These are phyloP conservation scores for Hyaloperonospora brassicae DNA, from an alignment of 352 stramenopile genomes.

Conservation along the genomic window DNA sequence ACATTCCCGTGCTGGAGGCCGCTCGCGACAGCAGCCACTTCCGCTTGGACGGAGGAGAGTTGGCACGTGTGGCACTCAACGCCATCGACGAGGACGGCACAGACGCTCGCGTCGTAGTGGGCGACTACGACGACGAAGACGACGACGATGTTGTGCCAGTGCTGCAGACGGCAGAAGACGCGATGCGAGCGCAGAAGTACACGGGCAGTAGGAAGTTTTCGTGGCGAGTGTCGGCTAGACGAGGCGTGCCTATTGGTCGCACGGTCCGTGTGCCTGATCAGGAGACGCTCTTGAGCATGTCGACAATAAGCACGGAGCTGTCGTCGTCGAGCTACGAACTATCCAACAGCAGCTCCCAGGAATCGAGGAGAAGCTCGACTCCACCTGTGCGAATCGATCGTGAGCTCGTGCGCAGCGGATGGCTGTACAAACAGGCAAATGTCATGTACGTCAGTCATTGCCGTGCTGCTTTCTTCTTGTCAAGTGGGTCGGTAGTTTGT, in stretches of 20 bases:
- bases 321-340: conserved; percentile 25
- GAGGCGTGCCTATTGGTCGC: conserved; percentile 17
- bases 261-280: conserved; percentile 33
- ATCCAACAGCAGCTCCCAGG: conserved; percentile 33
- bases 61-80: conserved; percentile 21
- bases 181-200: conserved; percentile 24
- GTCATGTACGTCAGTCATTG: conserved; percentile 47
- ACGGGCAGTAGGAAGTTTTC: conserved; percentile 46
- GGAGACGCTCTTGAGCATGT: conserved; percentile 47
- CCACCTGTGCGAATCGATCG: conserved; percentile 33
- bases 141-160: conserved; percentile 58
- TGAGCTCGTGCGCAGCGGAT: conserved; percentile 42
- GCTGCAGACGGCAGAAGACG: conserved; percentile 60
- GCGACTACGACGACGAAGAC: conserved; percentile 34
- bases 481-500: not conserved
- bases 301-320: conserved; percentile 30
- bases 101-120: conserved; percentile 27
- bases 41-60: conserved; percentile 31
- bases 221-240: conserved; percentile 30
- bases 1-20: conserved; percentile 67
- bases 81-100: conserved; percentile 29
- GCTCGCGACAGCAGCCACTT: conserved; percentile 34
- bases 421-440: conserved; percentile 54
- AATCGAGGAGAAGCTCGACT: conserved; percentile 26
- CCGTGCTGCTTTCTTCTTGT: too few relatives aligned